phyloP scores from a whole-genome alignment of 2,329 filamentous ascomycete species.

The Meredithiella fracta region DNA sequence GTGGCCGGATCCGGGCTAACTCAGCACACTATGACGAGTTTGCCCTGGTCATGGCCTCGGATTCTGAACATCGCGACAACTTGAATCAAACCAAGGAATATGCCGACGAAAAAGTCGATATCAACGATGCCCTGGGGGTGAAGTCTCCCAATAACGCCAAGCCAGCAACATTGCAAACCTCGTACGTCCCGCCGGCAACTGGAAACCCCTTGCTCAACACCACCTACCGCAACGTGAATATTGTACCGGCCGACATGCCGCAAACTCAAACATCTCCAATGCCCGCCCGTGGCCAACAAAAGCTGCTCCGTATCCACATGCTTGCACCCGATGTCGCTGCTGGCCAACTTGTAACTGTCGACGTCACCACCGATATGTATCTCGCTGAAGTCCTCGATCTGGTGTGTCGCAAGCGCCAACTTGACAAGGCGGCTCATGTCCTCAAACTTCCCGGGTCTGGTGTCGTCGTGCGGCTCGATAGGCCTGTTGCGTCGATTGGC shows the following conservation, averaged over 20 bases:
- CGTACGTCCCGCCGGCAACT: conserved; percentile 18
- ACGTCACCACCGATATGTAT: conserved; percentile 69
- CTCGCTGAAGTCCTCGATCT: conserved; percentile 66
- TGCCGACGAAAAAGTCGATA: conserved; percentile 37
- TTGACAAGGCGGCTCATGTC: conserved; percentile 66
- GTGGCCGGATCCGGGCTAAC: conserved; percentile 33
- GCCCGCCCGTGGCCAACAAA: conserved; percentile 45
- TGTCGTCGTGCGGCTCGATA: conserved; percentile 59
- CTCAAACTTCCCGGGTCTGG: conserved; percentile 61
- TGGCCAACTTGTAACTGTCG: conserved; percentile 56
- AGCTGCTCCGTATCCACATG: conserved; percentile 56
- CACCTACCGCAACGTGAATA: conserved; percentile 32
- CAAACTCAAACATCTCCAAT: conserved; percentile 28
- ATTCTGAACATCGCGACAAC: conserved; percentile 52
- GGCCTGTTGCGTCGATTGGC: conserved; percentile 63
- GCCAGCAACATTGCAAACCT: conserved; percentile 26
- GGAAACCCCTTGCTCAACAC: conserved; percentile 43
- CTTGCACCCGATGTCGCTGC: conserved; percentile 51
- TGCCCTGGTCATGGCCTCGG: conserved; percentile 56
- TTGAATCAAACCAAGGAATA: conserved; percentile 46
- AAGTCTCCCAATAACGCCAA: conserved; percentile 17
- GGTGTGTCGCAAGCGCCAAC: conserved; percentile 58
- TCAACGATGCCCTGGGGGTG: conserved; percentile 18
- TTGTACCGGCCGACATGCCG: conserved; percentile 41
- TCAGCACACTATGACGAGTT: conserved; percentile 73